Evolutionary conservation across 2,329 filamentous ascomycete genomes (phyloP).

Genomic region (Pyrenophora seminiperda): DNA sequence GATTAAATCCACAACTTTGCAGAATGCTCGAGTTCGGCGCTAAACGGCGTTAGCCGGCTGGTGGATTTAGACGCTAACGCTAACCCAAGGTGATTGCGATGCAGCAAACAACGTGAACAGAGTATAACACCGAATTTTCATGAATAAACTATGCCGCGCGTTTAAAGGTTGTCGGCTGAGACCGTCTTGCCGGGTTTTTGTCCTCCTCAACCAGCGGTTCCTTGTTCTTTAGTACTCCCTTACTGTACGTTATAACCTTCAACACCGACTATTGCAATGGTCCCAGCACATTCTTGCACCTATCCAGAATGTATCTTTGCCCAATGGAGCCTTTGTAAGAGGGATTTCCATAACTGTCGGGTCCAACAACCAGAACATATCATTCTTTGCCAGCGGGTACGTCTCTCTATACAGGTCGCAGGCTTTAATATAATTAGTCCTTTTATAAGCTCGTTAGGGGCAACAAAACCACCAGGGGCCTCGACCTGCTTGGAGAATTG

Average conservation of each 20-base stretch:
- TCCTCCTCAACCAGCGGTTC: neutral
- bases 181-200: neutral
- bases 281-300: conserved; percentile 14
- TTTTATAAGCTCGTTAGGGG: neutral
- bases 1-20: neutral
- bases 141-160: neutral
- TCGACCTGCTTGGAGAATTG: neutral
- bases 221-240: neutral
- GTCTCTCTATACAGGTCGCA: conserved; percentile 3
- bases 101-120: neutral
- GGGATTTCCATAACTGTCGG: conserved; percentile 21
- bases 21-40: neutral
- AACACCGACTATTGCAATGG: conserved; percentile 7
- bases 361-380: conserved; percentile 22
- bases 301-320: conserved; percentile 18
- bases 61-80: conserved; percentile 2
- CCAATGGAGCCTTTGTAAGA: conserved; percentile 16
- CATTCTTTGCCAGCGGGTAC: conserved; percentile 22
- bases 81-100: conserved; percentile 4
- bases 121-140: conserved; percentile 2
- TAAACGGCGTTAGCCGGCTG: conserved; percentile 11
- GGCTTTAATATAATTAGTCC: neutral
- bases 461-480: neutral
- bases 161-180: neutral
- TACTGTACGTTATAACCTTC: neutral